A percentile compares a stretch with the other conserved stretches of the same genome.
Evolutionary conservation across 257 asterid species (phyloP).

Genomic region (Solanum appendiculatum): DNA sequence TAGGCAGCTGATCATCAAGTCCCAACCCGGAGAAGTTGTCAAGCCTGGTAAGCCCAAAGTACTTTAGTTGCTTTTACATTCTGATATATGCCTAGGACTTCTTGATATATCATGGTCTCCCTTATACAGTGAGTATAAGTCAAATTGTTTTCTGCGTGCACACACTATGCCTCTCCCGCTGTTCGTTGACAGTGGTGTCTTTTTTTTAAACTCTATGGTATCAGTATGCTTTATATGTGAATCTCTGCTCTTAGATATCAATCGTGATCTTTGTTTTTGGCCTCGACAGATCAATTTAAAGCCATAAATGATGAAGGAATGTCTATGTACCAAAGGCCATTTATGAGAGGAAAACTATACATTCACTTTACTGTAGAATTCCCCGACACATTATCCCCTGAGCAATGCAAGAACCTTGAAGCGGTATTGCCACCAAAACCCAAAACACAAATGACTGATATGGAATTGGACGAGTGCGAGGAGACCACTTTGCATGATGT

Average conservation of each 20-base stretch:
- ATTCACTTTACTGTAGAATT: constrained; percentile 21
- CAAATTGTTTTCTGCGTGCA: neutral
- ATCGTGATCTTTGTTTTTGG: neutral
- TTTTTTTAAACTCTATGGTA: neutral
- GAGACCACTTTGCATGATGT: constrained; percentile 14
- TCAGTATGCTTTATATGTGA: neutral
- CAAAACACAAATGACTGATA: constrained; percentile 1
- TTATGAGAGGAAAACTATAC: constrained; percentile 26
- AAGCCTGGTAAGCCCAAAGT: constrained; percentile 25
- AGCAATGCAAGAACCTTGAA: constrained; percentile 10
- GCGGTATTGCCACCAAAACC: constrained; percentile 9
- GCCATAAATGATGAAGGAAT: constrained; percentile 27
- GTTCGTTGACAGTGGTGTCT: neutral
- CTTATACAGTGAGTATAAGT: neutral
- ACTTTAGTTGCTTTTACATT: neutral
- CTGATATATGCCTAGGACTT: neutral
- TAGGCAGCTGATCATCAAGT: constrained; percentile 26
- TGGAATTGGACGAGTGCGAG: constrained; percentile 19
- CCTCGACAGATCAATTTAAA: constrained; percentile 9
- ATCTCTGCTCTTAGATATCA: neutral
- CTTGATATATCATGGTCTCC: neutral
- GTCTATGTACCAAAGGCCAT: constrained; percentile 20
- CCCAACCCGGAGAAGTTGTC: constrained; percentile 31
- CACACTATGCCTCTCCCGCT: neutral
- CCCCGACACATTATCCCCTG: constrained; percentile 11